Conservation (phyloP, 257 asterid genomes). For the Solanum appendiculatum region DNA sequence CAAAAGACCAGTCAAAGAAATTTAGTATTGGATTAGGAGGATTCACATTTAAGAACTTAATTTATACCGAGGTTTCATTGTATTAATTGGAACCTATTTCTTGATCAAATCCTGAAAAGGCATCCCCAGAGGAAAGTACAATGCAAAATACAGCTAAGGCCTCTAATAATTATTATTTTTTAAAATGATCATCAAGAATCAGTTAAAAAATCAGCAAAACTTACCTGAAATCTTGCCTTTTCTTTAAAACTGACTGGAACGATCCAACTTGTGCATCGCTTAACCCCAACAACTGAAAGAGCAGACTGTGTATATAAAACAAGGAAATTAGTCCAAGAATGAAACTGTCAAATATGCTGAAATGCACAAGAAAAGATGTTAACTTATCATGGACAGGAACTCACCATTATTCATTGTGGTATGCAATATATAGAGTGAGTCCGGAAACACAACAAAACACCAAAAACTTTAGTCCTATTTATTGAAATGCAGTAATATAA, state of each 20-base stretch:
- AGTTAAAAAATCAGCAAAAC: background rate
- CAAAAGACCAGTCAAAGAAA: background rate
- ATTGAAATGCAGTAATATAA: too few species aligned
- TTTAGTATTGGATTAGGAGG: too few species aligned
- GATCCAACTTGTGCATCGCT: slow-evolving; percentile 77
- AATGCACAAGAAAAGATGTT: background rate
- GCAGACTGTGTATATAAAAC: slow-evolving; percentile 23
- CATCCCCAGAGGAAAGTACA: slow-evolving; percentile 25
- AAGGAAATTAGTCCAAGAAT: background rate
- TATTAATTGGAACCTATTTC: too few species aligned
- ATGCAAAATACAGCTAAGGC: background rate
- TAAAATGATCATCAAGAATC: background rate
- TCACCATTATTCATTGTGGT: slow-evolving; percentile 67
- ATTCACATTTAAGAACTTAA: too few species aligned
- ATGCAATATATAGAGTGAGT: too few species aligned
- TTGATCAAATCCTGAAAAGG: slow-evolving; percentile 24
- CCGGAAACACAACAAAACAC: too few species aligned
- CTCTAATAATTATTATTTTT: background rate
- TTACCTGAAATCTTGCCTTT: slow-evolving; percentile 38
- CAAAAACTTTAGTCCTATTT: too few species aligned
- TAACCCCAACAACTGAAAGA: slow-evolving; percentile 55
- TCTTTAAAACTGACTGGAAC: slow-evolving; percentile 44
- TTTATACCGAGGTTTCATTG: too few species aligned
- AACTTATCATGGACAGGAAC: slow-evolving; percentile 72
- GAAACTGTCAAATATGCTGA: background rate